These are phyloP conservation scores for Trametes cingulata DNA, from an alignment of 768 basidiomycete species.

Conservation along the genomic window DNA sequence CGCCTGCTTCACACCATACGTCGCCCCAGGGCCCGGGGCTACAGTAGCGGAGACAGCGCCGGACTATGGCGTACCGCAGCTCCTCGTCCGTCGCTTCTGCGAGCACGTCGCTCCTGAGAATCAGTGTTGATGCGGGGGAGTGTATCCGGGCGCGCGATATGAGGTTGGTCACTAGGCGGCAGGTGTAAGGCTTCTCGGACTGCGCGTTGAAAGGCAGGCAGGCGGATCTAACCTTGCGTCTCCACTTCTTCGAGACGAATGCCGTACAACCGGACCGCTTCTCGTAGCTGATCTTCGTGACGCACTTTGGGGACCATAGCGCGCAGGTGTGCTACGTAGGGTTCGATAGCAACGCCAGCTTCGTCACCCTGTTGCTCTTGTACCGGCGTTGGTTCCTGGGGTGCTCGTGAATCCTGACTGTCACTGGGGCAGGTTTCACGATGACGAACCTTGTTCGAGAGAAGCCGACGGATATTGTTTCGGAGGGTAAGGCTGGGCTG, in stretches of 20 bases:
- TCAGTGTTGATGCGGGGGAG: slow-evolving; percentile 32
- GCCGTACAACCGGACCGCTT: slow-evolving; percentile 10
- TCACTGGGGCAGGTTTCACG: no score
- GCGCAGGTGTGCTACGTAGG: neutral
- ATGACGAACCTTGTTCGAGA: slow-evolving; percentile 27
- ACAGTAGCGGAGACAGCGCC: slow-evolving; percentile 60
- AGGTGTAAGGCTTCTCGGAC: neutral
- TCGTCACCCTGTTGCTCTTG: neutral
- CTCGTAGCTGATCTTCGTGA: slow-evolving; percentile 5
- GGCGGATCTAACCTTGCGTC: slow-evolving; percentile 40
- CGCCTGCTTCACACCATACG: slow-evolving; percentile 56
- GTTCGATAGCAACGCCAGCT: neutral
- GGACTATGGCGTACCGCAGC: slow-evolving; percentile 31
- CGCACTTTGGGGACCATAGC: neutral
- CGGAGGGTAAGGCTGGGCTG: slow-evolving; percentile 71
- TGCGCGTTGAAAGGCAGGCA: neutral
- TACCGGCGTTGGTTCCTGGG: neutral
- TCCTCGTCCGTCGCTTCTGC: slow-evolving; percentile 17
- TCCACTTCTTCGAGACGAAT: slow-evolving; percentile 42
- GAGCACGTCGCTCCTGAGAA: slow-evolving; percentile 24
- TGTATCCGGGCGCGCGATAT: slow-evolving; percentile 21
- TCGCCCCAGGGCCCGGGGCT: slow-evolving; percentile 82
- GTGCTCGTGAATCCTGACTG: neutral
- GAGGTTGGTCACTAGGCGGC: slow-evolving; percentile 19
- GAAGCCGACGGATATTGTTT: slow-evolving; percentile 65